Base-by-base conservation (phyloP, 1,139 yeast genomes). In the Magnusiomyces clavatus region DNA sequence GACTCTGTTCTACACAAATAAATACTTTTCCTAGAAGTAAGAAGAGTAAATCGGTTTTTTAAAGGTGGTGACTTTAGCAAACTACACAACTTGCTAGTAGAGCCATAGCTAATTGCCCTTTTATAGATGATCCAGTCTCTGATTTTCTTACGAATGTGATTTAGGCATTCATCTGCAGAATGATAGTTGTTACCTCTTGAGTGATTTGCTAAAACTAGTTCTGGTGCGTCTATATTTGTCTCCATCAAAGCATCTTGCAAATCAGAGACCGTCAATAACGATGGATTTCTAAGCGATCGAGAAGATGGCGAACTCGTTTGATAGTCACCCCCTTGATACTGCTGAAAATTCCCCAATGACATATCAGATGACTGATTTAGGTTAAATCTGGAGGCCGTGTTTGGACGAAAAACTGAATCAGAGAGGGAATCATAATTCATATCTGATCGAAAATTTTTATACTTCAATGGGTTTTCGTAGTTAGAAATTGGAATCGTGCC, bases 1-100 rank as follows among this genome's bases (percentile, higher is more conserved):
- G 75, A 71, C 41, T 77, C 75, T 0, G 72, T 69, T 35, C 77
- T 68, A 59, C 80, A 79, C n/a, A 83, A 54, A 31, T 58, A 59
- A 2, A 64, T 51, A 20, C 62, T 55, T 43, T 55, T 58, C 49
- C 57, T 57, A 2, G 64, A 56, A 6, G 67, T 78, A 77, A 69
- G 72, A 68, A 49, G 58, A 52, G 16, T 78, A 66, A 35, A 81
- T 74, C 16, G 73, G 58, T 8, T 86, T 81, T 34, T 80, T 59
- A 59, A 74, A 66, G 50, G 79, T 69, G 14, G 77, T 59, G 46
- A 69, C 73, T 24, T 77, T 61, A 10, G 73, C 59, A 36, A 57
- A 57, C 19, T 78, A 72, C 54, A 4, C 8, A 8, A 24, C 8
- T 24, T 24, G 31, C 31, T 8, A 24, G 31, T 24, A 24, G 31